Evolutionary conservation across 2,329 filamentous ascomycete genomes (phyloP), one percentile per base, ranked within the genome.

Genomic region (Diaporthe caulivora): DNA sequence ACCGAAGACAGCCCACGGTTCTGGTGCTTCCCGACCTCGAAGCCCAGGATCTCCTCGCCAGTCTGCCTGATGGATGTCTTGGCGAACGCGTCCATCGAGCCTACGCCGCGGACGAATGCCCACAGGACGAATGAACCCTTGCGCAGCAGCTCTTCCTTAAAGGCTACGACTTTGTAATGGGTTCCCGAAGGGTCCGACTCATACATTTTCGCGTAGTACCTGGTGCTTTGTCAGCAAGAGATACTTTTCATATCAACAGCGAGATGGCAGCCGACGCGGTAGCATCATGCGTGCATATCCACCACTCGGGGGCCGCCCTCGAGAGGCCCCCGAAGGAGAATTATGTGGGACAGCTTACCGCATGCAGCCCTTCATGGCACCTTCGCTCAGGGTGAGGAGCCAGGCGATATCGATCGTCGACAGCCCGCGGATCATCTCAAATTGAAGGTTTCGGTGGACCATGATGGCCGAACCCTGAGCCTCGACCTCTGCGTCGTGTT

Each of bases 111-210:
- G 42, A 74, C 31, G 17, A 72, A 74, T 34, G 55, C 70, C 73
- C 73, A 75, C 34, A 75, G n/a, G 37, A 71, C 37, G 58, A 70
- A 62, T 37, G 47, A 68, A 24, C 74, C 74, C n/a, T 62, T 40
- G 11, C 71, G 74, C 18, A 75, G 26, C 44, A 75, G 58, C 53
- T 68, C 51, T 44, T 75, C 74, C 44, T 71, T 71, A 68, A 73
- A 73, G 34, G 74, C 74, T 54, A 69, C 40, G 17, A 74, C 42
- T 31, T 72, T 72, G 62, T 58, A 47, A 7, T 65, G 54, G 18
- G 65, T 70, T 60, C 44, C 60, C n/a, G 47, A 31, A 44, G 72
- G 67, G 62, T 74, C 72, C 13, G 24, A 68, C 24, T 72, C 37
- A 37, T 55, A 49, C 31, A 69, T 34, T 11, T 29, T 44, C 55